phyloP scores from a whole-genome alignment of 2,329 filamentous ascomycete species.

The Microdochium paspali region DNA sequence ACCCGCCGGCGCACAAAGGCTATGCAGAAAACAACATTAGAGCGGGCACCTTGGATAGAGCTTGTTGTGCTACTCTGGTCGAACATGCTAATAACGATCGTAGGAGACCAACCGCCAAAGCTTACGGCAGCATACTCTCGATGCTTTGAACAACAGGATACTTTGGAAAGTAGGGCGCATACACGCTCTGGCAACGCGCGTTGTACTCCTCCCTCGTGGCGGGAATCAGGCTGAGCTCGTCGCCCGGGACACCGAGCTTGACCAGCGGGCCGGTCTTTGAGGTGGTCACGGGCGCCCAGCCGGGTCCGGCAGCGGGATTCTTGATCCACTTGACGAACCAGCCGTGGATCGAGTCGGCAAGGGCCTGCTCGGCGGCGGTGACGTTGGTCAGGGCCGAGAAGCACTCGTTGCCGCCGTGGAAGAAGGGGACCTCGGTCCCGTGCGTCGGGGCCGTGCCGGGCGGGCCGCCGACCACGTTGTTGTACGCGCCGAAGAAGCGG shows the following conservation, averaged over 20 bases:
- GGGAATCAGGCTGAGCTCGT: slow-evolving; percentile 18
- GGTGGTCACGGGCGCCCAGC: slow-evolving; percentile 24
- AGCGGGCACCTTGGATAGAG: too few species aligned
- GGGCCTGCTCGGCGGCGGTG: slow-evolving; percentile 25
- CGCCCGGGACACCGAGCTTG: slow-evolving; percentile 23
- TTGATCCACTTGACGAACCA: slow-evolving; percentile 36
- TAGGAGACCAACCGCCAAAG: too few species aligned
- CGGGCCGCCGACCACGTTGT: slow-evolving; percentile 25
- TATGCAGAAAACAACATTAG: too few species aligned
- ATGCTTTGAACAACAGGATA: slow-evolving; percentile 4
- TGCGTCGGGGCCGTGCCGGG: slow-evolving; percentile 24
- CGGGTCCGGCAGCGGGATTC: slow-evolving; percentile 28
- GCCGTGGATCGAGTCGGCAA: slow-evolving; percentile 29
- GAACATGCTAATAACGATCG: too few species aligned
- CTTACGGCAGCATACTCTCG: not conserved
- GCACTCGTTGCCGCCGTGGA: slow-evolving; percentile 33
- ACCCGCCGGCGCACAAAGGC: too few species aligned
- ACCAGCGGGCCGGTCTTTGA: slow-evolving; percentile 15
- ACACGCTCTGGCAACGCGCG: slow-evolving; percentile 17
- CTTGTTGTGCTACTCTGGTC: too few species aligned
- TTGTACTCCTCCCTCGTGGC: slow-evolving; percentile 21
- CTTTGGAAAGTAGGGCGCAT: slow-evolving; percentile 3
- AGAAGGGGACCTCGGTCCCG: slow-evolving; percentile 32
- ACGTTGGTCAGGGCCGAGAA: slow-evolving; percentile 22
- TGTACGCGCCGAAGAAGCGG: slow-evolving; percentile 30